These are phyloP conservation scores for Talaromyces stipitatus DNA, from an alignment of 495 filamentous ascomycete genomes.

Conservation along the genomic window DNA sequence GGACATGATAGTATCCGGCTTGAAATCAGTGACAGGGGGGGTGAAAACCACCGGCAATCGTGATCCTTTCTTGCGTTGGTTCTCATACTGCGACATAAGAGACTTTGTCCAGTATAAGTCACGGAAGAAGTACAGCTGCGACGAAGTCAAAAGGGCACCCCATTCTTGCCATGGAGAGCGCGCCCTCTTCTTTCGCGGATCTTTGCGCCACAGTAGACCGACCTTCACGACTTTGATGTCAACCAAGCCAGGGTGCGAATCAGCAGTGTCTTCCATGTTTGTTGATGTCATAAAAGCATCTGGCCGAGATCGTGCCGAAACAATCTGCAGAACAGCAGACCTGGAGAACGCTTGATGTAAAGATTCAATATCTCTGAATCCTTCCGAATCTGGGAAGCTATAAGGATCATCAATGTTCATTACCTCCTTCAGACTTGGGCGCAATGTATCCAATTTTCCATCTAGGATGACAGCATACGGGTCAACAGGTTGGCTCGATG, in stretches of 20 bases:
- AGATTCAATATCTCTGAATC: constrained; percentile 62
- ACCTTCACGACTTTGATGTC: constrained; percentile 98
- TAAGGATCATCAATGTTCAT: constrained; percentile 92
- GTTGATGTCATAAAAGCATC: constrained; percentile 89
- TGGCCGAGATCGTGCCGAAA: constrained; percentile 84
- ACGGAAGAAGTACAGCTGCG: constrained; percentile 93
- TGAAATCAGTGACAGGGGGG: constrained; percentile 84
- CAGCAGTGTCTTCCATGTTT: constrained; percentile 73
- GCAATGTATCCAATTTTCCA: constrained; percentile 68
- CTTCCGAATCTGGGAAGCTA: constrained; percentile 69
- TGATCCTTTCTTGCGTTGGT: constrained; percentile 54
- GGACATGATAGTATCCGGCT: constrained; percentile 85
- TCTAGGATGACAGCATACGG: constrained; percentile 93
- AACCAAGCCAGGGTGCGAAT: constrained; percentile 86
- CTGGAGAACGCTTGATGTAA: constrained; percentile 84
- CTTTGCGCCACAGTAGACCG: constrained; percentile 91
- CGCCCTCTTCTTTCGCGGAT: constrained; percentile 86
- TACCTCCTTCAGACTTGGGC: constrained; percentile 82
- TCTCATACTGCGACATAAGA: constrained; percentile 77
- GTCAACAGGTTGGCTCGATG: constrained; percentile 78
- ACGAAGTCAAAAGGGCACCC: constrained; percentile 90
- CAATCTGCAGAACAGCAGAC: constrained; percentile 85
- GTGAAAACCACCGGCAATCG: constrained; percentile 69
- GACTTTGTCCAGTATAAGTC: constrained; percentile 88
- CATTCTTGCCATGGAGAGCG: constrained; percentile 98